Evolutionary conservation across 2,329 filamentous ascomycete genomes (phyloP).

Genomic region (Penicillium sp.): DNA sequence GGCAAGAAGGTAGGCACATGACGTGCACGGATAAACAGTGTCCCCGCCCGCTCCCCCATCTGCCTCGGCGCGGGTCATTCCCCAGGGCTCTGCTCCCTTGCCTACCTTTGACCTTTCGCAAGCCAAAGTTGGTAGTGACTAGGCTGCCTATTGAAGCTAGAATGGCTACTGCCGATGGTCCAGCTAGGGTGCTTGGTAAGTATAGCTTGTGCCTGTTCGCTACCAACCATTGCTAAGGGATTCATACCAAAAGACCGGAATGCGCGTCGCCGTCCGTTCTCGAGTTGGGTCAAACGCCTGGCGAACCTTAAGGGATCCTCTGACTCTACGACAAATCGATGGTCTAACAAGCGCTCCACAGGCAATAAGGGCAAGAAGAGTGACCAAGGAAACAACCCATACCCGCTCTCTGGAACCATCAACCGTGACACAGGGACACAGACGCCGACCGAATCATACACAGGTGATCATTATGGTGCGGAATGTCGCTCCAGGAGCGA

Average conservation of each 20-base stretch:
- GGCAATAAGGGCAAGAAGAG: conserved; percentile 56
- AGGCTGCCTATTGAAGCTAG: conserved; percentile 7
- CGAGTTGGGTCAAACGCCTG: conserved; percentile 91
- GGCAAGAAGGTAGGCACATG: conserved; percentile 19
- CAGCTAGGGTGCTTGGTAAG: conserved; percentile 48
- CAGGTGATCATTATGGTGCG: conserved; percentile 50
- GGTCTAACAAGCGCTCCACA: conserved; percentile 39
- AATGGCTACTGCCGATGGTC: conserved; percentile 36
- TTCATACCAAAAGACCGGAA: conserved; percentile 59
- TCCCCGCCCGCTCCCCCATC: conserved; percentile 12
- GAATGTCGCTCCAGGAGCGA: conserved; percentile 57
- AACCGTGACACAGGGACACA: conserved; percentile 42
- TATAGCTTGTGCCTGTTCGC: conserved; percentile 6
- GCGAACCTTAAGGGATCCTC: conserved; percentile 79
- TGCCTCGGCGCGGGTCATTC: conserved; percentile 14
- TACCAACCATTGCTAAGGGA: conserved; percentile 12
- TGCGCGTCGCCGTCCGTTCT: conserved; percentile 78
- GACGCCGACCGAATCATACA: conserved; percentile 49
- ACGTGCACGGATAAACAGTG: conserved; percentile 26
- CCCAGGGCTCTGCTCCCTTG: conserved; percentile 1
- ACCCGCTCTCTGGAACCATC: conserved; percentile 72
- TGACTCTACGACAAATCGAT: conserved; percentile 45
- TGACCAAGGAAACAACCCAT: conserved; percentile 80
- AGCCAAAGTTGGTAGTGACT: conserved; percentile 1
- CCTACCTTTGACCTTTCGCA: conserved; percentile 7